phyloP scores from a whole-genome alignment of 768 basidiomycete genomes.

The Lanmaoa rubissima region DNA sequence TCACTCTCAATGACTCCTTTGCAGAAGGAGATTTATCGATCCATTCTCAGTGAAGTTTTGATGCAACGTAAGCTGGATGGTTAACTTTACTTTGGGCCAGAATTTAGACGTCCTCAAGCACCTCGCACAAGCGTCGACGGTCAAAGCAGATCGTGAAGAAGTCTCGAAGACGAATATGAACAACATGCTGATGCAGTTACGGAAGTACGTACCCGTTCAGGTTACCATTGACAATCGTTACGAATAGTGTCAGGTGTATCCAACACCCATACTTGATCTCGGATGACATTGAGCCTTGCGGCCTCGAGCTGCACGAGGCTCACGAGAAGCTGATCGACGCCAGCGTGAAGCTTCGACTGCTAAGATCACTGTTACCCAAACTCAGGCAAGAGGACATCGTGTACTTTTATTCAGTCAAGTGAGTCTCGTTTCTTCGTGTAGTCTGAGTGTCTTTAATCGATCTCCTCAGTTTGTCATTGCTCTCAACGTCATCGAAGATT shows the following conservation, averaged over 20 bases:
- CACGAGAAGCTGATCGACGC: conserved; percentile 81
- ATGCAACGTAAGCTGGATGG: conserved; percentile 10
- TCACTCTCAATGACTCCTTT: conserved; percentile 85
- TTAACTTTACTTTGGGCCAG: conserved; percentile 47
- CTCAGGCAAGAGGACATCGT: conserved; percentile 81
- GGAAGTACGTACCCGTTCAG: conserved; percentile 56
- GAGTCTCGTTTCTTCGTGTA: conserved; percentile 15
- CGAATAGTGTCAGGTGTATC: conserved; percentile 55
- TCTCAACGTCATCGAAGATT: conserved; percentile 86
- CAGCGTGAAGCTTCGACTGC: conserved; percentile 80
- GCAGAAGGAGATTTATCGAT: conserved; percentile 86
- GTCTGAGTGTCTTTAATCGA: background rate
- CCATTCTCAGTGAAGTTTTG: conserved; percentile 61
- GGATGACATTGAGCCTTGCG: conserved; percentile 73
- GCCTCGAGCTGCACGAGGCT: conserved; percentile 52
- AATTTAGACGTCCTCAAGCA: conserved; percentile 66
- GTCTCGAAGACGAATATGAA: conserved; percentile 59
- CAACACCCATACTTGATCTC: conserved; percentile 91
- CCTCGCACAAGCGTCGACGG: conserved; percentile 47
- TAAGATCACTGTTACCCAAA: conserved; percentile 77
- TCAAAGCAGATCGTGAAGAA: conserved; percentile 29
- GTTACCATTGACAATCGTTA: background rate
- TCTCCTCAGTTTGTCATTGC: conserved; percentile 78
- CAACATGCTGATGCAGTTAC: conserved; percentile 84
- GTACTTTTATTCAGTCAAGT: conserved; percentile 93